Conservation (phyloP, 495 filamentous ascomycete genomes). For the Podospora anserina region DNA sequence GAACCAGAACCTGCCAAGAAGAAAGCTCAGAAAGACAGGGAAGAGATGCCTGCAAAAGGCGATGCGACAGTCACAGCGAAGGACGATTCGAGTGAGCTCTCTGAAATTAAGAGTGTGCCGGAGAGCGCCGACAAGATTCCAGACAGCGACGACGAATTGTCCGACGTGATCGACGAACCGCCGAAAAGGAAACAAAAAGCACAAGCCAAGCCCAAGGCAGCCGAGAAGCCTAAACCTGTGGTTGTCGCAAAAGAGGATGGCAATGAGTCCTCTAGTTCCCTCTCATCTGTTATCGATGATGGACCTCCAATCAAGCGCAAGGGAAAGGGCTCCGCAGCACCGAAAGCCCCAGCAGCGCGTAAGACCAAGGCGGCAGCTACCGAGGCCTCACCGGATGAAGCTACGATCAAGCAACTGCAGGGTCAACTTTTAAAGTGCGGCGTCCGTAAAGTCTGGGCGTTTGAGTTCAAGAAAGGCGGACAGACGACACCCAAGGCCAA, state of each 20-base stretch:
- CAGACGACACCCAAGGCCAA: slow-evolving; percentile 62
- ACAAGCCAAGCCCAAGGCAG: slow-evolving; percentile 25
- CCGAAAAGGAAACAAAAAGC: slow-evolving; percentile 25
- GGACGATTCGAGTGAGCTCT: slow-evolving; percentile 34
- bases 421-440: slow-evolving; percentile 86
- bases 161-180: slow-evolving; percentile 62
- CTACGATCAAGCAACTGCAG: slow-evolving; percentile 88
- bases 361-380: slow-evolving; percentile 33
- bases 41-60: slow-evolving; percentile 3
- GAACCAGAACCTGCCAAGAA: slow-evolving; percentile 8
- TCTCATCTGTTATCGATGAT: slow-evolving; percentile 65
- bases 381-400: slow-evolving; percentile 63
- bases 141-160: slow-evolving; percentile 64
- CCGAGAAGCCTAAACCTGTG: slow-evolving; percentile 5
- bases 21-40: background rate
- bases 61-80: slow-evolving; percentile 14
- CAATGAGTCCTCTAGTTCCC: slow-evolving; percentile 60
- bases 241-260: slow-evolving; percentile 26
- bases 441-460: slow-evolving; percentile 86
- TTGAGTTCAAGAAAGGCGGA: slow-evolving; percentile 75
- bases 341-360: slow-evolving; percentile 26
- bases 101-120: slow-evolving; percentile 27
- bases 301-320: slow-evolving; percentile 28
- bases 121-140: slow-evolving; percentile 22
- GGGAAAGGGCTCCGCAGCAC: slow-evolving; percentile 22